These are phyloP conservation scores for Pterocarpus santalinus DNA, from an alignment of 306 rosid species.

Conservation along the genomic window DNA sequence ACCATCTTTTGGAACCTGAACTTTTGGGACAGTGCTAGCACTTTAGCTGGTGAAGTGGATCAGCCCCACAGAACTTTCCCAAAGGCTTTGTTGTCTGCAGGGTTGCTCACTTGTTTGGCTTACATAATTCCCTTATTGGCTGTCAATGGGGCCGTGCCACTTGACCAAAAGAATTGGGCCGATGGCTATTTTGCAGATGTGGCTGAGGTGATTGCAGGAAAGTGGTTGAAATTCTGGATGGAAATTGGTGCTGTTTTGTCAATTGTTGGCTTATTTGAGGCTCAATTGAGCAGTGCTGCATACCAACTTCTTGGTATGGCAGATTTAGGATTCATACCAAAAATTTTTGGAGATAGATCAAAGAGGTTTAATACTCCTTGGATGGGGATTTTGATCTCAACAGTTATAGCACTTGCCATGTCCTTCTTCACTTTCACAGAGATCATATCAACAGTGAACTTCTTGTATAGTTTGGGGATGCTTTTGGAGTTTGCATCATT, in stretches of 20 bases:
- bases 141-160: conserved; percentile 54
- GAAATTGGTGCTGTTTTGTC: conserved; percentile 79
- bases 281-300: conserved; percentile 81
- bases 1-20: conserved; percentile 78
- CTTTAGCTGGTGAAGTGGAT: conserved; percentile 70
- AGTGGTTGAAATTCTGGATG: conserved; percentile 81
- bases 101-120: conserved; percentile 62
- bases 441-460: conserved; percentile 78
- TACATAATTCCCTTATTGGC: conserved; percentile 65
- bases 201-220: conserved; percentile 70
- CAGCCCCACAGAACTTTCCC: conserved; percentile 65
- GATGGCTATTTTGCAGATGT: conserved; percentile 65
- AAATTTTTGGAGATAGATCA: conserved; percentile 64
- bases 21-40: conserved; percentile 80
- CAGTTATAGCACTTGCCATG: conserved; percentile 57
- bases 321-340: conserved; percentile 72
- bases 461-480: conserved; percentile 93
- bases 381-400: conserved; percentile 77
- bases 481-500: conserved; percentile 81
- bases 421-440: conserved; percentile 59
- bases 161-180: conserved; percentile 57
- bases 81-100: conserved; percentile 60
- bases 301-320: conserved; percentile 85
- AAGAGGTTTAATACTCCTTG: conserved; percentile 80
- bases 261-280: conserved; percentile 72